Evolutionary conservation across 2,329 filamentous ascomycete species (phyloP), one percentile per base, ranked within the genome.

Genomic region (Arthrobotrys musiformis): DNA sequence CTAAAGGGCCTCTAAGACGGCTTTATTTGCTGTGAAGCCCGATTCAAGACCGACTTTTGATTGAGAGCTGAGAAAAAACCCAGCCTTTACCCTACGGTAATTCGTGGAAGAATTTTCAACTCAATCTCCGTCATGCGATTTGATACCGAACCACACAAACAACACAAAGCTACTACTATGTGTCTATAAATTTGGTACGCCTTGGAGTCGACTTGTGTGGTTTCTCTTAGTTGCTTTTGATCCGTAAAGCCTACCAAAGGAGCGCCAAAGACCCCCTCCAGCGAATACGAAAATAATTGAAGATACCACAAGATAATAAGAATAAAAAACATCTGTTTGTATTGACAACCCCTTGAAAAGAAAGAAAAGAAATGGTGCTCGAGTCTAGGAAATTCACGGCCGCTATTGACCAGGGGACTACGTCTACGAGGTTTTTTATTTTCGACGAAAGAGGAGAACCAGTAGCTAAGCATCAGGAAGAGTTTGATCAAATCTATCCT

Each of bases 371-470:
- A 22, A 76, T 76, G 64, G 33, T 28, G 19, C 19, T 50, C 44
- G 84, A 90, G 70, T 54, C 46, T 13, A 28, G 35, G 33, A 88
- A 88, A 84, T 97, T 92, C 81, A 90, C 97, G 77, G 93, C 93
- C 76, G 92, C 92, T 80, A 94, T 97, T 82, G 93, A 97, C 82
- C 93, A 96, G 82, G 93, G 93, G 73, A 97, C 93, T 11, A 97
- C 93, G 33, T 94, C 92, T 74, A 92, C 93, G 35, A 89, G 93
- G 40, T 97, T 97, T 84, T 88, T 97, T 80, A 94, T 97, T 82
- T 97, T 97, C 85, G 90, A 97, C 84, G 89, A 89, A 79, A 85
- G 88, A 46, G 93, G 93, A 68, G 89, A 91, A 74, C 92, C 92
- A 2, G 88, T 95, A 50, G 93, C 92, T 40, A 90, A 90, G 80